Evolutionary conservation across 2,329 filamentous ascomycete species (phyloP).

Genomic region (Hypoxylon sp.): DNA sequence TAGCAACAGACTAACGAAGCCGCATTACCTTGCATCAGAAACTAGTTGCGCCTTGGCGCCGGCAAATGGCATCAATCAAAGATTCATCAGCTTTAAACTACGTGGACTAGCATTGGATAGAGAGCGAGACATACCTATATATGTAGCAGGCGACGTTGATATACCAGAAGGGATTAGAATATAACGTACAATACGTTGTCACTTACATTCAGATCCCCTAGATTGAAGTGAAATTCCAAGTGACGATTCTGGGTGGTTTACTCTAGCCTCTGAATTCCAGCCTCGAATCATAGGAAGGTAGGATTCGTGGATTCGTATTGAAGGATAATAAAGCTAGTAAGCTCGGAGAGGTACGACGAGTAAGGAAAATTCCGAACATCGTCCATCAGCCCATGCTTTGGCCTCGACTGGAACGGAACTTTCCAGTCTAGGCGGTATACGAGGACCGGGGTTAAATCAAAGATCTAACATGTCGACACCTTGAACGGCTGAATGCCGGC

Average conservation of each 20-base stretch:
- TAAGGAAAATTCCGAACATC: background rate
- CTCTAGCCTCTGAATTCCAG: background rate
- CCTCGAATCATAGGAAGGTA: background rate
- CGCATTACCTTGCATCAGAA: constrained; percentile 7
- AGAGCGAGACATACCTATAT: constrained; percentile 24
- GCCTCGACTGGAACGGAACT: background rate
- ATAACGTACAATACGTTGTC: constrained; percentile 14
- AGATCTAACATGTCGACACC: background rate
- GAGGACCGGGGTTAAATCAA: constrained; percentile 7
- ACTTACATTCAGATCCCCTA: background rate
- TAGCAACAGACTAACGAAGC: constrained; percentile 53
- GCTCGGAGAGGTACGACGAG: background rate
- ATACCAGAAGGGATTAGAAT: constrained; percentile 7
- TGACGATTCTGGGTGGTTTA: background rate
- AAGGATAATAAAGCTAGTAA: background rate
- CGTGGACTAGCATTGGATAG: constrained; percentile 31
- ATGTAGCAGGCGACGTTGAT: constrained; percentile 29
- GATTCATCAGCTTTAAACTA: constrained; percentile 1
- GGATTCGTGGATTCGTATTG: background rate
- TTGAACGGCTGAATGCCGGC: constrained; percentile 4
- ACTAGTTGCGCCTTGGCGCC: constrained; percentile 5
- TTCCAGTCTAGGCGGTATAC: background rate
- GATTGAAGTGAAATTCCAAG: background rate
- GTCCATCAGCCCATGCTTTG: background rate
- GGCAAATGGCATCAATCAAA: constrained; percentile 3